A percentile compares a stretch with the other conserved stretches of the same genome.
These are phyloP conservation scores for Hypoxylon lienhwacheense DNA, from an alignment of 495 filamentous ascomycete species.

Conservation along the genomic window DNA sequence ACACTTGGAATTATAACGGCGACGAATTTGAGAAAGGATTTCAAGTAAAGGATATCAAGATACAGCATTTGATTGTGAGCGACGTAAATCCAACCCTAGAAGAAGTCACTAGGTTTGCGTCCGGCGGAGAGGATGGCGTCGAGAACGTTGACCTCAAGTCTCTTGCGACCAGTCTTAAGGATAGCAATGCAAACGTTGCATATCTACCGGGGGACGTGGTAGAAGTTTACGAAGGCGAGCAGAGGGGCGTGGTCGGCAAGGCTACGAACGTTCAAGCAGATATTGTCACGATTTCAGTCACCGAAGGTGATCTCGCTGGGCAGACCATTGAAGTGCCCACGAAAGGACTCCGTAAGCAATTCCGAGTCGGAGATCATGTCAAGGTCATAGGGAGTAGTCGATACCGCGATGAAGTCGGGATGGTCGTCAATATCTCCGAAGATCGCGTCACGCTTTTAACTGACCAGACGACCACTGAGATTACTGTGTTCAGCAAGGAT, in stretches of 20 bases:
- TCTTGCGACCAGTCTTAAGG: constrained; percentile 82
- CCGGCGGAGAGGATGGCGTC: constrained; percentile 82
- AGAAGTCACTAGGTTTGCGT: constrained; percentile 92
- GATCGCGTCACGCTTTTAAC: constrained; percentile 90
- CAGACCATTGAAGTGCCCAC: constrained; percentile 90
- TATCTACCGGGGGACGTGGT: constrained; percentile 92
- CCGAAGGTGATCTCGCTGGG: constrained; percentile 77
- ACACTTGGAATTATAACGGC: constrained; percentile 78
- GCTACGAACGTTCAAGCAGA: constrained; percentile 85
- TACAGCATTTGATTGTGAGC: constrained; percentile 77
- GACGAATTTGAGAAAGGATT: constrained; percentile 93
- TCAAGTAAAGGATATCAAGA: constrained; percentile 89
- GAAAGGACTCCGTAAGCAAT: constrained; percentile 89
- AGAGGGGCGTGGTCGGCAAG: constrained; percentile 84
- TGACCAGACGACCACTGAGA: constrained; percentile 87
- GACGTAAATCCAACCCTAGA: constrained; percentile 92
- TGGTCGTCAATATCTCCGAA: constrained; percentile 89
- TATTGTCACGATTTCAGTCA: constrained; percentile 88
- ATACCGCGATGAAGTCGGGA: constrained; percentile 90
- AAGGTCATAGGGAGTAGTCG: constrained; percentile 96
- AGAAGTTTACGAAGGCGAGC: constrained; percentile 94
- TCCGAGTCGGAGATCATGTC: constrained; percentile 93
- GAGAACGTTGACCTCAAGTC: constrained; percentile 92
- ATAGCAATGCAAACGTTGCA: constrained; percentile 69
- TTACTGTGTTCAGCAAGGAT: constrained; percentile 98